Conservation (phyloP, 805 yeast genomes). For the Suhomyces vadensis region DNA sequence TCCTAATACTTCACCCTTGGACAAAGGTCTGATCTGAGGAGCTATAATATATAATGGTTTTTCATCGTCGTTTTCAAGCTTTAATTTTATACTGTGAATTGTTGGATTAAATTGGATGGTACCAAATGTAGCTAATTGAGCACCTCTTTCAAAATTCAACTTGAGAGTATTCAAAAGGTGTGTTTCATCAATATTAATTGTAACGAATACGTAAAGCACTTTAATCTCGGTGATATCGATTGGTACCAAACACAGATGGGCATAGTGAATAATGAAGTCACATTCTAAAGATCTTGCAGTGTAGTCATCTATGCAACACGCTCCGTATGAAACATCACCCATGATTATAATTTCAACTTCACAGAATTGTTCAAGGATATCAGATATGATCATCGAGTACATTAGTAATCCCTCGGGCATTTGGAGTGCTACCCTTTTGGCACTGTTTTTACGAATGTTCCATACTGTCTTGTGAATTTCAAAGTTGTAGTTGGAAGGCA, state of each 20-base stretch:
- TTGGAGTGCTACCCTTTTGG: conserved; percentile 87
- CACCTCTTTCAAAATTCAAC: conserved; percentile 63
- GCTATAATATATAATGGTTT: conserved; percentile 65
- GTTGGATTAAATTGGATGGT: conserved; percentile 97
- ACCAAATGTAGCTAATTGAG: conserved; percentile 82
- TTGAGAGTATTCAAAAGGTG: conserved; percentile 79
- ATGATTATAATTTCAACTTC: conserved; percentile 83
- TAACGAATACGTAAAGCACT: conserved; percentile 92
- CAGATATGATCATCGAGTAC: conserved; percentile 85
- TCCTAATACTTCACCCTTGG: conserved; percentile 95
- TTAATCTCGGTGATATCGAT: conserved; percentile 88
- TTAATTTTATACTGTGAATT: conserved; percentile 72
- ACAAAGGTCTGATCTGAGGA: conserved; percentile 89
- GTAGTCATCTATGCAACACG: conserved; percentile 96
- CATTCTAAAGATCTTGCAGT: conserved; percentile 93
- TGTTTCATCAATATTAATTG: conserved; percentile 81
- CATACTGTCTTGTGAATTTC: conserved; percentile 95
- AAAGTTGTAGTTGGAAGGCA: conserved; percentile 92
- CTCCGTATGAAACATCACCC: conserved; percentile 99
- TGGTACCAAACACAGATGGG: conserved; percentile 96
- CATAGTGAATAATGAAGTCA: conserved; percentile 93
- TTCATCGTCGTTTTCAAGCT: conserved; percentile 50
- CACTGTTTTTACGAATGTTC: conserved; percentile 75
- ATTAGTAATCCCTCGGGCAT: conserved; percentile 97
- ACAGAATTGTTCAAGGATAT: conserved; percentile 90